phyloP scores from a whole-genome alignment of 176 grass and related monocot genomes.

The Triticum timopheevii region DNA sequence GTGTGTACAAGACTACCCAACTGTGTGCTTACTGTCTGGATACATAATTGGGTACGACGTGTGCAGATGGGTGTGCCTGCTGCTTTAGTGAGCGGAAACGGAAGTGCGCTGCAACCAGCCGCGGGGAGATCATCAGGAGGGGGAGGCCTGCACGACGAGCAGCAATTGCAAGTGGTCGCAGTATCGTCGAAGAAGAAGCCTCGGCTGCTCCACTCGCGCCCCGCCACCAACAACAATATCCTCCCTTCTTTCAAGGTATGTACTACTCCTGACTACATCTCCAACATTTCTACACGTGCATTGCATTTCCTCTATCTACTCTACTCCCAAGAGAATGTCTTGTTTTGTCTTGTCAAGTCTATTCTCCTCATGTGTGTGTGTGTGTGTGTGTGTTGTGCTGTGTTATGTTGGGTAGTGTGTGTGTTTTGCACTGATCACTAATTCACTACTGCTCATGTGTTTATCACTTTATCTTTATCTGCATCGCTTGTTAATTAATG shows the following conservation, averaged over 20 bases:
- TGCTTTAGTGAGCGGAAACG: conserved; percentile 7
- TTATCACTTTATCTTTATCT: no score
- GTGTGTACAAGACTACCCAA: neutral
- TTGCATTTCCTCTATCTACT: neutral
- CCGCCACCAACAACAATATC: neutral
- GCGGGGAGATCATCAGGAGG: neutral
- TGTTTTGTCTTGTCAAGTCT: neutral
- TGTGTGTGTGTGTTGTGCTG: no score
- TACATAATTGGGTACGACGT: neutral
- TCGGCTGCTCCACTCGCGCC: neutral
- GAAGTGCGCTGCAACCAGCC: neutral
- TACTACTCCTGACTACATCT: neutral
- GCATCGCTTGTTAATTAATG: neutral
- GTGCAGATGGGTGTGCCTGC: conserved; percentile 7
- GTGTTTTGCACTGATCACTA: neutral
- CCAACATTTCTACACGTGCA: neutral
- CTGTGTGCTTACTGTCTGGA: neutral
- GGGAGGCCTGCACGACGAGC: neutral
- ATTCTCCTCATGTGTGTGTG: neutral
- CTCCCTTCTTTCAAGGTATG: neutral
- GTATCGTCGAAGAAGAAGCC: conserved; percentile 8
- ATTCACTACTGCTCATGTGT: neutral
- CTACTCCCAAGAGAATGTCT: neutral
- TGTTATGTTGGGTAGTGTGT: neutral
- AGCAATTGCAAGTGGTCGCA: neutral